Percentiles rank a stretch among this genome's conserved stretches.
Conservation (phyloP, 768 basidiomycete species). For the Collybia nuda region DNA sequence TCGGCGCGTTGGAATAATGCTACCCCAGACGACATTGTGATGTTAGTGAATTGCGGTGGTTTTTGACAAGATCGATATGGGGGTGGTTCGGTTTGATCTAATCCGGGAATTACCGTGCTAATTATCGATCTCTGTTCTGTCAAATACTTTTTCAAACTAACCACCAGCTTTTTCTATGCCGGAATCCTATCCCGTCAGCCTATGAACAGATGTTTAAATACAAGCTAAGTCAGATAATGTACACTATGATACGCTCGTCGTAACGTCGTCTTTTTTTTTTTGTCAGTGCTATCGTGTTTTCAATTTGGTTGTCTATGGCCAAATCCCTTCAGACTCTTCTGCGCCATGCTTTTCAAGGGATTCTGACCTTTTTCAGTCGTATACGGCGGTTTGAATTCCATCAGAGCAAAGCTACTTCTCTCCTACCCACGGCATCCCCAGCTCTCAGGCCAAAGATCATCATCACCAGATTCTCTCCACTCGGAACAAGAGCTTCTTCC, state of each 20-base stretch:
- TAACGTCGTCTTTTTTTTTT: too few species aligned
- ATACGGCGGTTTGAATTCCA: background rate
- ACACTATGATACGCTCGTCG: too few species aligned
- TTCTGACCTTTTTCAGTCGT: background rate
- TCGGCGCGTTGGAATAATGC: constrained; percentile 7
- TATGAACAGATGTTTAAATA: too few species aligned
- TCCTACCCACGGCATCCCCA: background rate
- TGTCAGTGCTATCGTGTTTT: background rate
- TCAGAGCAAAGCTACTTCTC: background rate
- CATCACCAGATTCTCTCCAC: constrained; percentile 2
- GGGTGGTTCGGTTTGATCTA: too few species aligned
- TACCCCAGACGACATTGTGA: constrained; percentile 5
- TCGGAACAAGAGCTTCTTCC: background rate
- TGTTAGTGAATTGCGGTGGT: background rate
- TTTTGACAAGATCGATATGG: too few species aligned
- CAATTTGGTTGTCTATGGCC: background rate
- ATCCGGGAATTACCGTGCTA: too few species aligned
- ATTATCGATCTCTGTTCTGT: too few species aligned
- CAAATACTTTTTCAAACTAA: too few species aligned
- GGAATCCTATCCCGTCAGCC: too few species aligned
- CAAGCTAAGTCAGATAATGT: too few species aligned
- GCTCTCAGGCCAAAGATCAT: background rate
- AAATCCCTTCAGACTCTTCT: background rate
- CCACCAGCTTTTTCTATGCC: too few species aligned
- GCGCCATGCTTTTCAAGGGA: background rate